A percentile compares a stretch with the other conserved stretches of the same genome.
phyloP scores from a whole-genome alignment of 108 stramenopile species.

The Fragilariopsis cylindrus region DNA sequence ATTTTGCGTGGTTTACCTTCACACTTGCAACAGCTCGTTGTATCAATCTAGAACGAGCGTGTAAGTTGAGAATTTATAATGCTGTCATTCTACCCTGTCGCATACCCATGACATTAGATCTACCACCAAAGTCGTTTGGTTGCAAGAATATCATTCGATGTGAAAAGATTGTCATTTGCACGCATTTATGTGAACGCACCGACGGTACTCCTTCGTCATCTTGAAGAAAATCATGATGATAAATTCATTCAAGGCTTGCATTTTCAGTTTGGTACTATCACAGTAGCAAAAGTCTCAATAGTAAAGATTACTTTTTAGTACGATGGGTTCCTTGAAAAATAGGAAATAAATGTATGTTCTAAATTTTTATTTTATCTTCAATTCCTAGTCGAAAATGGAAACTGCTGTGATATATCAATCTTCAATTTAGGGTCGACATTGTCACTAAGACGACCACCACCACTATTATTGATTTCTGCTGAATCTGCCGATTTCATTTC shows the following conservation, averaged over 20 bases:
- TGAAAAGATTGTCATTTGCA: slow-evolving; percentile 27
- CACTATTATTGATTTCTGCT: slow-evolving; percentile 43
- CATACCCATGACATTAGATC: neutral
- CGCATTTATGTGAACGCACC: slow-evolving; percentile 39
- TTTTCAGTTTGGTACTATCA: no score
- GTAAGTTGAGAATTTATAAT: slow-evolving; percentile 41
- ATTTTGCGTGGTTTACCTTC: slow-evolving; percentile 40
- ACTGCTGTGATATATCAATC: slow-evolving; percentile 62
- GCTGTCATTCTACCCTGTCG: slow-evolving; percentile 24
- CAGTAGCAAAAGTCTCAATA: no score
- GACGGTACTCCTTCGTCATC: neutral
- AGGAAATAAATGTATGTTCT: neutral
- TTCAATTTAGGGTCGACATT: slow-evolving; percentile 66
- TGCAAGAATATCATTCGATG: slow-evolving; percentile 4
- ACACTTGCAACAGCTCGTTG: slow-evolving; percentile 27
- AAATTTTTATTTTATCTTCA: neutral
- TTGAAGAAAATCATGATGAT: no score
- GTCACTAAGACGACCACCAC: slow-evolving; percentile 35
- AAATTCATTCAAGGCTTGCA: no score
- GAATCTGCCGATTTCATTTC: slow-evolving; percentile 44
- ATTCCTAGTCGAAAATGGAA: slow-evolving; percentile 36
- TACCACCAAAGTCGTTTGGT: neutral
- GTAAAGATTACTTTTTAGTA: no score
- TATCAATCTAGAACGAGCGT: slow-evolving; percentile 10
- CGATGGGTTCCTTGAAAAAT: no score